phyloP scores from a whole-genome alignment of 805 yeast genomes.

The Candida insectalens region DNA sequence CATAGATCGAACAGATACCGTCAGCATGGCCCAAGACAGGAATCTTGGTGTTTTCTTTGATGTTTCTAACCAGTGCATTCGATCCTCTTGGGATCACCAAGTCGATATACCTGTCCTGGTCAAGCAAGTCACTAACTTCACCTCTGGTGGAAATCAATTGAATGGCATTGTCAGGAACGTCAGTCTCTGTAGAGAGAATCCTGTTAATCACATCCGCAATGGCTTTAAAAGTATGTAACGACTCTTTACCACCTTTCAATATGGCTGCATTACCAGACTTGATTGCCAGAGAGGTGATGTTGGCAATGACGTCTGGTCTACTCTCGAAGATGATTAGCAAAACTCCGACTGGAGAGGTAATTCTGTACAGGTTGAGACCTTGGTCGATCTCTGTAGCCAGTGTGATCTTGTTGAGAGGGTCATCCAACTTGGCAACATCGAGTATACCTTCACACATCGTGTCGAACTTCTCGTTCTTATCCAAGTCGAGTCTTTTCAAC shows the following conservation, averaged over 20 bases:
- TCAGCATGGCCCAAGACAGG: slow-evolving; percentile 99
- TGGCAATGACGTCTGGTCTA: slow-evolving; percentile 97
- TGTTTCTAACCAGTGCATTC: slow-evolving; percentile 77
- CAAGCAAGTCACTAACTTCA: slow-evolving; percentile 75
- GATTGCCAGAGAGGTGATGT: slow-evolving; percentile 89
- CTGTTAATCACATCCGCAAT: slow-evolving; percentile 64
- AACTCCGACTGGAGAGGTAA: slow-evolving; percentile 94
- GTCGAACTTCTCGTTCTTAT: slow-evolving; percentile 78
- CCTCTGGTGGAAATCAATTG: slow-evolving; percentile 85
- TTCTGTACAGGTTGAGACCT: slow-evolving; percentile 71
- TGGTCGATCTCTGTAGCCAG: slow-evolving; percentile 82
- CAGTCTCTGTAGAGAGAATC: slow-evolving; percentile 46
- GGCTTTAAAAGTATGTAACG: slow-evolving; percentile 71
- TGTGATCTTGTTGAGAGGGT: slow-evolving; percentile 87
- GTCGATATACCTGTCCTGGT: slow-evolving; percentile 85
- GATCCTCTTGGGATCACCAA: slow-evolving; percentile 98
- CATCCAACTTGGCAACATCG: slow-evolving; percentile 83
- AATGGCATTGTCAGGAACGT: slow-evolving; percentile 72
- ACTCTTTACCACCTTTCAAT: slow-evolving; percentile 95
- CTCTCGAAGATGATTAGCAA: slow-evolving; percentile 88
- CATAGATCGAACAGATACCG: slow-evolving; percentile 86
- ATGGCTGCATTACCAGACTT: slow-evolving; percentile 97
- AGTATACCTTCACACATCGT: slow-evolving; percentile 89
- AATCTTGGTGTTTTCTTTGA: slow-evolving; percentile 81
- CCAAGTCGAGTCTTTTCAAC: slow-evolving; percentile 75